phyloP scores from a whole-genome alignment of 768 basidiomycete genomes.

The Kwoniella shandongensis region DNA sequence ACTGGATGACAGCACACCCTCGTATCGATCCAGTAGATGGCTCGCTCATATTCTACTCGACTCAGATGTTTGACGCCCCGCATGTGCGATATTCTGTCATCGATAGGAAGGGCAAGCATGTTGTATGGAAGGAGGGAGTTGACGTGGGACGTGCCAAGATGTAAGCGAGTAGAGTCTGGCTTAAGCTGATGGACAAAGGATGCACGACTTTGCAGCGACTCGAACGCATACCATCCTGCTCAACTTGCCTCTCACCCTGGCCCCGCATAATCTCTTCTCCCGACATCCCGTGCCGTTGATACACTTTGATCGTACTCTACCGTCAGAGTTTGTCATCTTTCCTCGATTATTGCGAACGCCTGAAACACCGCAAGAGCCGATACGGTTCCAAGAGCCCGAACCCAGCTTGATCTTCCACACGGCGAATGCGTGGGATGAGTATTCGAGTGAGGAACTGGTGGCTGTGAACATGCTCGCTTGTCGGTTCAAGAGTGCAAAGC shows the following conservation, averaged over 20 bases:
- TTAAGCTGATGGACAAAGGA: constrained; percentile 39
- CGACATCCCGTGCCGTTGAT: constrained; percentile 51
- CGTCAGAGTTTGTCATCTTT: constrained; percentile 54
- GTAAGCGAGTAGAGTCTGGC: constrained; percentile 23
- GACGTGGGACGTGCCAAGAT: constrained; percentile 50
- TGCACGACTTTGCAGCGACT: constrained; percentile 56
- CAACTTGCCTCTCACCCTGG: constrained; percentile 55
- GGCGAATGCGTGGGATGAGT: constrained; percentile 54
- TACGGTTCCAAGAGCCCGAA: constrained; percentile 50
- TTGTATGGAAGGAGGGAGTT: constrained; percentile 48
- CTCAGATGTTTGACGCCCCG: constrained; percentile 48
- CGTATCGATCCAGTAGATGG: constrained; percentile 60
- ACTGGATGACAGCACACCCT: constrained; percentile 85
- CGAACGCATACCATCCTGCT: constrained; percentile 54
- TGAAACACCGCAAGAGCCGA: constrained; percentile 25
- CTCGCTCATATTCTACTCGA: constrained; percentile 48
- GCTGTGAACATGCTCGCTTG: constrained; percentile 54
- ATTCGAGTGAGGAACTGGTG: constrained; percentile 22
- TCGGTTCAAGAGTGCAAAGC: constrained; percentile 53
- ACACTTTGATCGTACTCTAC: constrained; percentile 49
- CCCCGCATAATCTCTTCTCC: constrained; percentile 52
- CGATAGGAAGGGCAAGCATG: constrained; percentile 44
- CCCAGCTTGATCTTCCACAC: constrained; percentile 56
- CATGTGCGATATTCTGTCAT: constrained; percentile 49
- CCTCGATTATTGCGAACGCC: constrained; percentile 44